phyloP scores from a whole-genome alignment of 306 rosid genomes.

The Elaeagnus macrophylla region DNA sequence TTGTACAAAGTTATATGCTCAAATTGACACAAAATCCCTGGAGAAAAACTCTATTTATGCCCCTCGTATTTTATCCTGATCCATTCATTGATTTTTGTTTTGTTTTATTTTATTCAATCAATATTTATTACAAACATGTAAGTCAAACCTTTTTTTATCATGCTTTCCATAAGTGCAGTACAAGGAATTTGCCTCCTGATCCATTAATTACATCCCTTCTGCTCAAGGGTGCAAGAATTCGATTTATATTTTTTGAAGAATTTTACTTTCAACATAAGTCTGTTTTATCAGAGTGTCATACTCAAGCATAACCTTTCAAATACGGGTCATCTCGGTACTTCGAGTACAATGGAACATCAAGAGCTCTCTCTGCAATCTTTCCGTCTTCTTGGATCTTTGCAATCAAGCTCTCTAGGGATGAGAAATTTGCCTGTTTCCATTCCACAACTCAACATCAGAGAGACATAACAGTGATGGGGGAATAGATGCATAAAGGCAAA shows the following conservation, averaged over 20 bases:
- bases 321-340: slow-evolving; percentile 48
- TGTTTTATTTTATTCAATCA: too few species aligned
- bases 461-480: slow-evolving; percentile 5
- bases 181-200: not conserved
- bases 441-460: slow-evolving; percentile 20
- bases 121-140: too few species aligned
- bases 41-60: too few species aligned
- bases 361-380: slow-evolving; percentile 59
- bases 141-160: too few species aligned
- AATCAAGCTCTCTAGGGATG: slow-evolving; percentile 62
- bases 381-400: slow-evolving; percentile 78
- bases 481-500: slow-evolving; percentile 1
- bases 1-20: too few species aligned
- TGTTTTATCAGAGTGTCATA: not conserved
- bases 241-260: not conserved
- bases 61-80: too few species aligned
- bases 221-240: not conserved
- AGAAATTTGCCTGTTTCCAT: slow-evolving; percentile 61
- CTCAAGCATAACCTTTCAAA: slow-evolving; percentile 27
- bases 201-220: not conserved
- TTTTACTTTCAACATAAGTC: not conserved
- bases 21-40: too few species aligned
- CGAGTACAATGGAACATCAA: slow-evolving; percentile 80
- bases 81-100: too few species aligned
- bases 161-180: not conserved